Evolutionary conservation across 805 yeast species (phyloP), one percentile per base, ranked within the genome.

Genomic region (Priceomyces medius): DNA sequence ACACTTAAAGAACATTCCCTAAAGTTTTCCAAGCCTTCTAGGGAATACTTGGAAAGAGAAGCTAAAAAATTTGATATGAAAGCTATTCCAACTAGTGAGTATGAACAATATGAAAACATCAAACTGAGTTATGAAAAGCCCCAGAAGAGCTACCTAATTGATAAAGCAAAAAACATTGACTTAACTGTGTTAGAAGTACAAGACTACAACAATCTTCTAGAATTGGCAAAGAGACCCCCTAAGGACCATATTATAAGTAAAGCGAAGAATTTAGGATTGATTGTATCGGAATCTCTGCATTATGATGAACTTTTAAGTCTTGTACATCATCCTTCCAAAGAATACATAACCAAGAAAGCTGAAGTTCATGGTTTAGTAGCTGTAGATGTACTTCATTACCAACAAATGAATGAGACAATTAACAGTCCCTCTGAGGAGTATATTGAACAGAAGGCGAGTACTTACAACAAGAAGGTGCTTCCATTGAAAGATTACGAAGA

Each of bases 121-220:
- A 51, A 49, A 31, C 51, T 51, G 0, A 66, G 66, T 17, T 48
- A 55, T 41, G 66, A 61, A 19, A 63, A 59, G 37, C 74, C 74
- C 3, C 50, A 52, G 13, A 59, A 59, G 42, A 57, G 51, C 1
- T 66, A 66, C 41, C 46, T 67, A 14, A 60, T 65, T 1, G 35
- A 49, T 4, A 67, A 63, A 44, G 71, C 74, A 10, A 63, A 64
- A 44, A 57, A 61, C 14, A 41, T 63, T 29, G 71, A 71, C 1
- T 49, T 62, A 18, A 59, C 59, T 16, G 51, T 67, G 3, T n/a
- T 58, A 13, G 35, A 55, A 8, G n/a, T 39, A 6, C 39, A 39
- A 8, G 51, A 54, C 23, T 49, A 46, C 32, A 23, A 38, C 3
- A 34, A 40, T n/a, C 46, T 54, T 9, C 17, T 42, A 3, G 42